Evolutionary conservation across 169 alveolate species (phyloP), one percentile per base, ranked within the genome.

Genomic region (Blepharisma undulans): DNA sequence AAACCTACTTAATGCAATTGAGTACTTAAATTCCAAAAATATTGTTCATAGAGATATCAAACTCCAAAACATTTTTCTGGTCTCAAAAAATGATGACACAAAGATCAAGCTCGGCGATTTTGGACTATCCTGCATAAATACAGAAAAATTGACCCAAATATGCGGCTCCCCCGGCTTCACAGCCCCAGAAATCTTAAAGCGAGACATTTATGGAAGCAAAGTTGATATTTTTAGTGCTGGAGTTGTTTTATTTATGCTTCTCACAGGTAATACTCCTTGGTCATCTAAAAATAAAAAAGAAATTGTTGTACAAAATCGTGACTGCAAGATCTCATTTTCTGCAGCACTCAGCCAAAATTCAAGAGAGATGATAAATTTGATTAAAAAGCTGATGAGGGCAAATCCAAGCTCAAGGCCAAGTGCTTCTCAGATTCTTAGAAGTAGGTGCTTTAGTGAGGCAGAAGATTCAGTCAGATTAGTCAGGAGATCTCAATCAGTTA

Each of bases 31-130:
- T 93, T 88, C 96, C 14, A 96, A 95, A 86, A 98, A 98, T 27
- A 95, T 98, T 30, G 97, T 97, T 60, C 99, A 98, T 93, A 89
- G 99, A 48, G 99, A 98, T 94, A 94, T 98, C 74, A 98, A 98
- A 72, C 98, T 98, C 81, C 99, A 98, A 92, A 98, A 98, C 95
- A 95, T 98, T 82, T 96, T 98, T 85, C 95, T 98, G 76, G 94
- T 96, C 33, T 92, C 95, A 85, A 95, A 93, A 29, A 19, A 19
- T 19, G 95, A 96, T 89, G 96, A 96, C 89, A 97, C 97, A 25
- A 96, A 98, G 61, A 92, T 98, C 60, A 98, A 98, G 93, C 95
- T 98, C 92, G 97, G 97, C 25, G 99, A 98, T 93, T 98, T 98
- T 92, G 99, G 99, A 30, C 94, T 97, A 79, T 97, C 99, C 90